These are phyloP conservation scores for Neocatenulostroma microsporum DNA, from an alignment of 2,329 filamentous ascomycete genomes.

Conservation along the genomic window DNA sequence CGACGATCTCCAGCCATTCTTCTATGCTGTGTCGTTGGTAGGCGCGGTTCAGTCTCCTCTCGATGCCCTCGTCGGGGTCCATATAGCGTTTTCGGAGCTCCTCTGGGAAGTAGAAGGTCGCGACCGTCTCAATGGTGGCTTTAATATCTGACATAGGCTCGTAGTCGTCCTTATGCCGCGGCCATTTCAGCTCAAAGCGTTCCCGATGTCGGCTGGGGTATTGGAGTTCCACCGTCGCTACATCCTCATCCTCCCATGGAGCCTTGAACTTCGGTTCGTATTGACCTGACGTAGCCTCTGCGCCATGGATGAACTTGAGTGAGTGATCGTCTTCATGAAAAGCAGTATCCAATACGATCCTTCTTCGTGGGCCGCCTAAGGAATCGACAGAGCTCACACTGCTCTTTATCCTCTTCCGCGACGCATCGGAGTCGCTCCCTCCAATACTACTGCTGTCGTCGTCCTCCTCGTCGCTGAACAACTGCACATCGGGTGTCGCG, in stretches of 20 bases:
- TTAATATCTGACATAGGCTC: constrained; percentile 55
- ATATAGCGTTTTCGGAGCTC: constrained; percentile 60
- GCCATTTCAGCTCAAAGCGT: constrained; percentile 66
- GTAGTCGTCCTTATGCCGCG: constrained; percentile 61
- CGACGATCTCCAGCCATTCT: constrained; percentile 65
- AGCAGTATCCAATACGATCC: constrained; percentile 16
- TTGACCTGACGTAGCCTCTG: constrained; percentile 34
- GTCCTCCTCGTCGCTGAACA: constrained; percentile 27
- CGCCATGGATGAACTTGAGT: constrained; percentile 34
- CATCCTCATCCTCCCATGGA: constrained; percentile 36
- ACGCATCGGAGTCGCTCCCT: constrained; percentile 27
- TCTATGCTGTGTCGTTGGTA: constrained; percentile 55
- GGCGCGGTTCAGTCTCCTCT: constrained; percentile 68
- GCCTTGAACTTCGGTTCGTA: constrained; percentile 41
- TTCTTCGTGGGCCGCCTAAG: constrained; percentile 16
- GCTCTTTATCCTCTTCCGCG: constrained; percentile 31
- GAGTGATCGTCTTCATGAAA: constrained; percentile 21
- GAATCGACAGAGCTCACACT: constrained; percentile 28
- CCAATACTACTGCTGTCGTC: constrained; percentile 24
- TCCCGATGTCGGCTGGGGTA: constrained; percentile 61
- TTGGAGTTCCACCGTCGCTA: constrained; percentile 54
- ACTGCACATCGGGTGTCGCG: constrained; percentile 25
- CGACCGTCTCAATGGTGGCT: constrained; percentile 50
- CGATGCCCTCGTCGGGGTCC: constrained; percentile 64
- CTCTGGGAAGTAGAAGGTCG: constrained; percentile 68